Evolutionary conservation across 1,139 yeast genomes (phyloP).

Genomic region (Geotrichum aggregatum): DNA sequence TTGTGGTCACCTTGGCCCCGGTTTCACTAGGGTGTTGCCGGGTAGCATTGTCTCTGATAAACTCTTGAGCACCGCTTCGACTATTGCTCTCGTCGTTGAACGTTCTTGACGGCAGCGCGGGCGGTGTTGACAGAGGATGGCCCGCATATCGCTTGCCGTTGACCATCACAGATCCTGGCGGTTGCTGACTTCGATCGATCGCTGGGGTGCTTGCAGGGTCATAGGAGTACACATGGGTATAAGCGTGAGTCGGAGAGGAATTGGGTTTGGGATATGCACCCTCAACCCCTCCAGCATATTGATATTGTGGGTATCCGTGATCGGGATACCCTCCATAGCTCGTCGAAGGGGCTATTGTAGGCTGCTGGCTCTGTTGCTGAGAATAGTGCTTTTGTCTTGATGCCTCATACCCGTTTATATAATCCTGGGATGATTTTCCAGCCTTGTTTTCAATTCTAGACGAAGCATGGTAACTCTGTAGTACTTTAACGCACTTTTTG

Average conservation of each 20-base stretch:
- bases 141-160: background rate
- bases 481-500: constrained; percentile 65
- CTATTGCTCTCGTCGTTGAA: constrained; percentile 25
- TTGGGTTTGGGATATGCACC: constrained; percentile 25
- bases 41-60: background rate
- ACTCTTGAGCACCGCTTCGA: constrained; percentile 28
- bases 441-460: constrained; percentile 67
- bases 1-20: constrained; percentile 11
- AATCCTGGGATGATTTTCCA: constrained; percentile 73
- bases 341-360: constrained; percentile 1
- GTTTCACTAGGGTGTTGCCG: constrained; percentile 11
- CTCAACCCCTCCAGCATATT: constrained; percentile 12
- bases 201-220: constrained; percentile 19
- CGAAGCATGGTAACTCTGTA: constrained; percentile 68
- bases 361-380: constrained; percentile 16
- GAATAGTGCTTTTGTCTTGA: constrained; percentile 18
- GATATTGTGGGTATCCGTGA: constrained; percentile 18
- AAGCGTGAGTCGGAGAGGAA: constrained; percentile 28
- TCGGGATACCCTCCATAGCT: constrained; percentile 18
- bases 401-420: constrained; percentile 48
- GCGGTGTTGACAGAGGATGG: constrained; percentile 18
- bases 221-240: constrained; percentile 17
- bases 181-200: constrained; percentile 1
- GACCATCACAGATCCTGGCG: background rate
- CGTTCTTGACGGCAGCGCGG: constrained; percentile 39